A percentile compares a stretch with the other conserved stretches of the same genome.
phyloP scores from a whole-genome alignment of 2,329 filamentous ascomycete genomes.

The Fusarium domesticum region DNA sequence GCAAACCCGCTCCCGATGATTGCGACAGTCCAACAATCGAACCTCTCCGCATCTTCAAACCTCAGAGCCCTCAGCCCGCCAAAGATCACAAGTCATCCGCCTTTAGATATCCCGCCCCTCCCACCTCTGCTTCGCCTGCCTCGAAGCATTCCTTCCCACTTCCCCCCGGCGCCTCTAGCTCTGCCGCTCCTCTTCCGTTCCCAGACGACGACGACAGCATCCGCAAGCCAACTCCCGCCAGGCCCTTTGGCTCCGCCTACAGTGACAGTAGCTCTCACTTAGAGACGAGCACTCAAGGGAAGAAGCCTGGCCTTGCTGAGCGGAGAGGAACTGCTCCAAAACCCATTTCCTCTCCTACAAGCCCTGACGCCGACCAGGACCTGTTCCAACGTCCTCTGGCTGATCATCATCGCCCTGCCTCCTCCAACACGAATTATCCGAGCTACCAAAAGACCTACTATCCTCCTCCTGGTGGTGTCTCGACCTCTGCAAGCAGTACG shows the following conservation, averaged over 20 bases:
- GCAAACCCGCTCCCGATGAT: slow-evolving; percentile 49
- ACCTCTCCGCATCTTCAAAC: slow-evolving; percentile 81
- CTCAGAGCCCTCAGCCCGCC: slow-evolving; percentile 60
- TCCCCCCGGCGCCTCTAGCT: slow-evolving; percentile 68
- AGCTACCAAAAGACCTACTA: slow-evolving; percentile 59
- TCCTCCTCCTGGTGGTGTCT: slow-evolving; percentile 49
- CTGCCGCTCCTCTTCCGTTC: slow-evolving; percentile 65
- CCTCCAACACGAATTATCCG: slow-evolving; percentile 44
- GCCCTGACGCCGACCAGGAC: slow-evolving; percentile 72
- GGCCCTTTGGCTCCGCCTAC: slow-evolving; percentile 44
- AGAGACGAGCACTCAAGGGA: slow-evolving; percentile 53
- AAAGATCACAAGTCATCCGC: slow-evolving; percentile 38
- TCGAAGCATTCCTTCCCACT: slow-evolving; percentile 59
- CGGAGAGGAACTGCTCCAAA: slow-evolving; percentile 78
- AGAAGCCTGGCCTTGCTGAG: slow-evolving; percentile 70
- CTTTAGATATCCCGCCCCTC: slow-evolving; percentile 52
- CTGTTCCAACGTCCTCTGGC: slow-evolving; percentile 68
- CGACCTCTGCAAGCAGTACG: slow-evolving; percentile 35
- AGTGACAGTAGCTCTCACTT: slow-evolving; percentile 55
- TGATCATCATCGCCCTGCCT: slow-evolving; percentile 40
- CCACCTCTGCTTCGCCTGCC: slow-evolving; percentile 39
- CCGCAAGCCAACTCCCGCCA: slow-evolving; percentile 44
- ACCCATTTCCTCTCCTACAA: slow-evolving; percentile 78
- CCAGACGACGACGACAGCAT: slow-evolving; percentile 67
- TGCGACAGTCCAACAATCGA: slow-evolving; percentile 75